phyloP scores from a whole-genome alignment of 2,329 filamentous ascomycete genomes.

The Metarhizium anisopliae region DNA sequence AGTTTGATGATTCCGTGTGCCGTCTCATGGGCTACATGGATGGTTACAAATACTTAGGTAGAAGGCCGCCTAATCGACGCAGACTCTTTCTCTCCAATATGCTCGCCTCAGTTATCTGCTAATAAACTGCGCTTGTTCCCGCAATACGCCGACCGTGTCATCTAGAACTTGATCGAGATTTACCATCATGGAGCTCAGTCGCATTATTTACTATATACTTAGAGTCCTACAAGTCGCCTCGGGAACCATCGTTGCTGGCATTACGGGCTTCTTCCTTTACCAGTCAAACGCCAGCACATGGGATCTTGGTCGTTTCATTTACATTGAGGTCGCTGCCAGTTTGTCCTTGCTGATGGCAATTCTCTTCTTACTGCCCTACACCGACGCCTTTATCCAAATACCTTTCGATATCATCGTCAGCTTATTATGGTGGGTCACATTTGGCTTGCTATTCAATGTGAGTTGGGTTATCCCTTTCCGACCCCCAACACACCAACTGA shows the following conservation, averaged over 20 bases:
- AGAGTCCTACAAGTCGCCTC: constrained; percentile 44
- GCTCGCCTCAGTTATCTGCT: background rate
- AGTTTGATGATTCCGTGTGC: no score
- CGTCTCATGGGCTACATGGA: no score
- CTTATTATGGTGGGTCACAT: constrained; percentile 54
- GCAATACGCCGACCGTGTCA: background rate
- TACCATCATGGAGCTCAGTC: constrained; percentile 1
- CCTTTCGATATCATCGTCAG: constrained; percentile 57
- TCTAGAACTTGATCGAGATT: background rate
- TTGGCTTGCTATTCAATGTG: constrained; percentile 49
- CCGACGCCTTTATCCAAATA: constrained; percentile 53
- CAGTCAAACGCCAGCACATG: constrained; percentile 32
- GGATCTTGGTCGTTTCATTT: constrained; percentile 54
- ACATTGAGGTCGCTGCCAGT: constrained; percentile 58
- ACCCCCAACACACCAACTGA: background rate
- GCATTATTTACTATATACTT: constrained; percentile 12
- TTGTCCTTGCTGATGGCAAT: constrained; percentile 54
- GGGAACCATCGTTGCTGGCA: constrained; percentile 53
- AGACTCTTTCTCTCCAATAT: background rate
- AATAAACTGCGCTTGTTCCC: background rate
- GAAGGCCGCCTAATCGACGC: no score
- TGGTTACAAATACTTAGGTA: no score
- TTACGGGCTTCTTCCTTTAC: constrained; percentile 53
- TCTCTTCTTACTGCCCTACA: constrained; percentile 60
- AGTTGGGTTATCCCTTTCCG: constrained; percentile 13